A percentile compares a stretch with the other conserved stretches of the same genome.
Conservation (phyloP, 78 protist genomes). For the Dictyostelium capitatum region DNA sequence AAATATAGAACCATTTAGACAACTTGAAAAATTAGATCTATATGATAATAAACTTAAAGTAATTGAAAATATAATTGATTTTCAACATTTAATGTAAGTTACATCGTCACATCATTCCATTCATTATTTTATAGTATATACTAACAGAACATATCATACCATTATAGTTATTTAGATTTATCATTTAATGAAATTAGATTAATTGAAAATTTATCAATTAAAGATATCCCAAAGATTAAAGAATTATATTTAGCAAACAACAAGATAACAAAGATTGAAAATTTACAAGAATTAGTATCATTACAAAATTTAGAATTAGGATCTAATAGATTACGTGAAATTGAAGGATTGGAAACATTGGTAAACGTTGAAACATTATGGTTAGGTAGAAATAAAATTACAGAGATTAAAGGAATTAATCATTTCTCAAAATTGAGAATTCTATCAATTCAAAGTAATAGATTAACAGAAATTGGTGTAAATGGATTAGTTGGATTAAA, state of each 20-base stretch:
- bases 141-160: neutral
- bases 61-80: constrained; percentile 61
- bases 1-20: constrained; percentile 31
- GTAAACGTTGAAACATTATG: constrained; percentile 51
- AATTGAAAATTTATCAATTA: constrained; percentile 16
- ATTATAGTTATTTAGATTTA: constrained; percentile 48
- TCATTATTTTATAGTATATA: neutral
- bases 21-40: constrained; percentile 35
- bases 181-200: constrained; percentile 78
- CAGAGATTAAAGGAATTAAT: constrained; percentile 17
- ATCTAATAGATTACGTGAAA: constrained; percentile 75
- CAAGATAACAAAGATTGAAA: constrained; percentile 53
- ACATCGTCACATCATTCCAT: neutral
- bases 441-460: constrained; percentile 51
- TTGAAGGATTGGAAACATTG: constrained; percentile 47
- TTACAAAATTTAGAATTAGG: constrained; percentile 70
- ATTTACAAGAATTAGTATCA: constrained; percentile 30
- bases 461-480: constrained; percentile 59
- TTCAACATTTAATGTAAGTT: constrained; percentile 26
- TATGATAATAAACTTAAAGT: constrained; percentile 59
- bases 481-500: constrained; percentile 25
- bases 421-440: constrained; percentile 36
- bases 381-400: constrained; percentile 81
- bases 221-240: constrained; percentile 47
- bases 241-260: constrained; percentile 74